phyloP scores from a whole-genome alignment of 495 filamentous ascomycete species.

The Glarea lozoyensis region DNA sequence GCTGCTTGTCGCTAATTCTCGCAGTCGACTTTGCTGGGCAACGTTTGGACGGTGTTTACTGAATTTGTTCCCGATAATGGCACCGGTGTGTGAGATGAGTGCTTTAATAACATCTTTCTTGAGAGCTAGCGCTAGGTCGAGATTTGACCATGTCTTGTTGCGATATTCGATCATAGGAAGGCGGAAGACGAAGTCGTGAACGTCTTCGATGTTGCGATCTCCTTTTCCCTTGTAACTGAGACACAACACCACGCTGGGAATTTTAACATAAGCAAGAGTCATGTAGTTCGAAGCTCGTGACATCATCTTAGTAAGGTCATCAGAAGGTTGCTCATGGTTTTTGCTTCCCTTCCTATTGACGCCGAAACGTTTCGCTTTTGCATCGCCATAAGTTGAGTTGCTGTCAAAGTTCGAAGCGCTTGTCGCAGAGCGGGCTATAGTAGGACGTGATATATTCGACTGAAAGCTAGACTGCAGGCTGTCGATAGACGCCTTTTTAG shows the following conservation, averaged over 20 bases:
- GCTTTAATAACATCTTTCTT: constrained; percentile 93
- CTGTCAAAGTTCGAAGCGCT: constrained; percentile 36
- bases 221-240: constrained; percentile 95
- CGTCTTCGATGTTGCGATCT: constrained; percentile 88
- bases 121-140: constrained; percentile 82
- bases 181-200: constrained; percentile 95
- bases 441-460: constrained; percentile 36
- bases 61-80: constrained; percentile 96
- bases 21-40: constrained; percentile 66
- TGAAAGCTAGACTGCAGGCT: constrained; percentile 45
- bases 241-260: constrained; percentile 89
- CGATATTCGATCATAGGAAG: constrained; percentile 90
- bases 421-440: constrained; percentile 37
- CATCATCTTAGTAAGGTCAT: constrained; percentile 98
- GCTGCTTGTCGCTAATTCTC: constrained; percentile 66
- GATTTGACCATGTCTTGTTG: constrained; percentile 98
- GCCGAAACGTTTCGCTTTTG: constrained; percentile 41
- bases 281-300: constrained; percentile 91
- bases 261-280: constrained; percentile 91
- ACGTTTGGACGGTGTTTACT: constrained; percentile 68
- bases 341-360: constrained; percentile 42
- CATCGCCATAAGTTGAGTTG: constrained; percentile 31
- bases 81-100: constrained; percentile 87
- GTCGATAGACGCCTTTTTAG: constrained; percentile 60
- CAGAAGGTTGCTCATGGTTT: constrained; percentile 49